Base-by-base conservation (phyloP, 2,329 filamentous ascomycete genomes). In the Aspergillus piperis region DNA sequence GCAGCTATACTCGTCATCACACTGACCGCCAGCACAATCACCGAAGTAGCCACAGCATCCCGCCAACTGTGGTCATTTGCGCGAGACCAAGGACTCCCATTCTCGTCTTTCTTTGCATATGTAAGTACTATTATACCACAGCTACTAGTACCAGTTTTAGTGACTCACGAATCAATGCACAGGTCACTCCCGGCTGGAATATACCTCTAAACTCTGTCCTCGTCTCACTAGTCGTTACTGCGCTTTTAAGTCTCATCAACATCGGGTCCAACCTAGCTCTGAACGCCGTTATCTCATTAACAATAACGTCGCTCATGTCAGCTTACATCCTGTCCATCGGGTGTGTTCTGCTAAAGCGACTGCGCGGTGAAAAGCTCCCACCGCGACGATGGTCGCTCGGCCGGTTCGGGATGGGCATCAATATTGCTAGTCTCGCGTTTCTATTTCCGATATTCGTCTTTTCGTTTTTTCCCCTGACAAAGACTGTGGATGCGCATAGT, bases 1-100 rank as follows among this genome's bases (percentile, higher is more conserved):
- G 76, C 79, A 0, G 70, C 77, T 4, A 77, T 86, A 17, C 71
- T 85, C 3, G 76, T 84, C 3, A 70, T 84, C 17, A 80, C 83
- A 30, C 72, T 81, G 5, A 78, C 80, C 1, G 81, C 78, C 17
- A 80, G 80, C 38, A 82, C 80, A 13, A 81, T 84, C 19, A 81
- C 81, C 1, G 82, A 84, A 60, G 79, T 88, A 0, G 83, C 83
- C 1, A 83, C 86, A 0, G 84, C 85, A 0, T 86, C 84, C 0
- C 79, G 84, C 11, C 80, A 85, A 58, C 80, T 83, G 10, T 86
- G 82, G 81, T 82, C 84, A 0, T 86, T 86, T 66, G 76, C 78
- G 3, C 74, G 78, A 23, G 78, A 80, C 58, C 65, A 69, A 32
- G 78, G 78, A 3, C 56, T 80, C 3, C 77, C 77, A 3, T 77